A percentile compares a stretch with the other conserved stretches of the same genome.
Evolutionary conservation across 306 rosid genomes (phyloP).

Genomic region (Gillenia trifoliata): DNA sequence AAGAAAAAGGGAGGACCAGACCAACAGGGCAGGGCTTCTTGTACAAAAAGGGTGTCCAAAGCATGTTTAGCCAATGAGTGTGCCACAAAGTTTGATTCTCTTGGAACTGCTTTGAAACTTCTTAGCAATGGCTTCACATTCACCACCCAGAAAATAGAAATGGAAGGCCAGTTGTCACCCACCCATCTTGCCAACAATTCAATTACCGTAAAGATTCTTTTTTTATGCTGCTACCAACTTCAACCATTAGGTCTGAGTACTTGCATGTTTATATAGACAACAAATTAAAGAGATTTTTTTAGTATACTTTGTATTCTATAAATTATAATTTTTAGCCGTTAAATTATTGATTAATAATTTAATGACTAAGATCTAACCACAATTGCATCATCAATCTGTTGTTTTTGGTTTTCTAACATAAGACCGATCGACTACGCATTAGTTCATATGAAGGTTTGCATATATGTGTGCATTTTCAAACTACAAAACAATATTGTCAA

Average conservation of each 20-base stretch:
- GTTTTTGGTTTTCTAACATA: not conserved
- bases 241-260: too few species aligned
- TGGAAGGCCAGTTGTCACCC: not conserved
- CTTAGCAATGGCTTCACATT: not conserved
- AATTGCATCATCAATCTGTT: not conserved
- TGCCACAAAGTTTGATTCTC: not conserved
- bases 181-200: not conserved
- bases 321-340: too few species aligned
- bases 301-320: too few species aligned
- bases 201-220: not conserved
- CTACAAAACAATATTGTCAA: too few species aligned
- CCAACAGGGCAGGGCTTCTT: not conserved
- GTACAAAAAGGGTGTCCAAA: not conserved
- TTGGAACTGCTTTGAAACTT: too few species aligned
- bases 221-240: too few species aligned
- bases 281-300: too few species aligned
- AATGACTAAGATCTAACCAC: too few species aligned
- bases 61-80: not conserved
- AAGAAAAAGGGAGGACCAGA: not conserved
- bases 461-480: not conserved
- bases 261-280: too few species aligned
- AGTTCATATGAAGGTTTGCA: not conserved
- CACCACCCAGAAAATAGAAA: too few species aligned
- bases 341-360: too few species aligned
- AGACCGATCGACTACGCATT: not conserved